phyloP scores from a whole-genome alignment of 495 filamentous ascomycete species.

The Daldinia childiae region DNA sequence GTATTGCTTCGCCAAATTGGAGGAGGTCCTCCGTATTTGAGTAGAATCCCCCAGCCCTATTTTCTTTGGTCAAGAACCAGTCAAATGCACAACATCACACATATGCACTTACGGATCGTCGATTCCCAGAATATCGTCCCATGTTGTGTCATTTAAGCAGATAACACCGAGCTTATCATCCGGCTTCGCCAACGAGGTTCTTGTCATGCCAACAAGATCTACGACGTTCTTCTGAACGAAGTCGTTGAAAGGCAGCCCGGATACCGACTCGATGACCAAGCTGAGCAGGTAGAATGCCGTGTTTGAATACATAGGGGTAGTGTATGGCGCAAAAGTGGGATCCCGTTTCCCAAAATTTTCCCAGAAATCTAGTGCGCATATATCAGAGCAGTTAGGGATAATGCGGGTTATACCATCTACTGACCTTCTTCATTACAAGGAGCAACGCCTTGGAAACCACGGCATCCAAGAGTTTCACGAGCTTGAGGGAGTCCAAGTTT shows the following conservation, averaged over 20 bases:
- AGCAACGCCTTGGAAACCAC: not conserved
- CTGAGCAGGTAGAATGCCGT: not conserved
- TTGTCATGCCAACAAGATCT: not conserved
- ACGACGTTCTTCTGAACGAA: not conserved
- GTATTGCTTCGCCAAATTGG: conserved; percentile 57
- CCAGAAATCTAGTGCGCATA: not conserved
- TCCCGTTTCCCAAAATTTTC: not conserved
- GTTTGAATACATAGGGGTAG: not conserved
- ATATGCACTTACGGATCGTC: not conserved
- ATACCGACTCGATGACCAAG: not conserved
- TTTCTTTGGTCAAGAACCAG: not conserved
- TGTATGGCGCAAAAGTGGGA: not conserved
- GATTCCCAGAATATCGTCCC: not conserved
- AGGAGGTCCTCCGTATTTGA: conserved; percentile 59
- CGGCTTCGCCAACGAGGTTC: not conserved
- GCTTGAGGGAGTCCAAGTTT: conserved; percentile 39
- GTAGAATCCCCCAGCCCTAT: conserved; percentile 60
- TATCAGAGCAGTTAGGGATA: not conserved
- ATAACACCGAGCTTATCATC: not conserved
- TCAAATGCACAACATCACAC: not conserved
- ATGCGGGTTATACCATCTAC: not conserved
- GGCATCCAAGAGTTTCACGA: not conserved
- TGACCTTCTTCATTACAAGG: not conserved
- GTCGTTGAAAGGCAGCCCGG: not conserved
- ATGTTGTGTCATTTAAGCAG: not conserved